These are phyloP conservation scores for Xylaria intraflava DNA, from an alignment of 495 filamentous ascomycete species.

Conservation along the genomic window DNA sequence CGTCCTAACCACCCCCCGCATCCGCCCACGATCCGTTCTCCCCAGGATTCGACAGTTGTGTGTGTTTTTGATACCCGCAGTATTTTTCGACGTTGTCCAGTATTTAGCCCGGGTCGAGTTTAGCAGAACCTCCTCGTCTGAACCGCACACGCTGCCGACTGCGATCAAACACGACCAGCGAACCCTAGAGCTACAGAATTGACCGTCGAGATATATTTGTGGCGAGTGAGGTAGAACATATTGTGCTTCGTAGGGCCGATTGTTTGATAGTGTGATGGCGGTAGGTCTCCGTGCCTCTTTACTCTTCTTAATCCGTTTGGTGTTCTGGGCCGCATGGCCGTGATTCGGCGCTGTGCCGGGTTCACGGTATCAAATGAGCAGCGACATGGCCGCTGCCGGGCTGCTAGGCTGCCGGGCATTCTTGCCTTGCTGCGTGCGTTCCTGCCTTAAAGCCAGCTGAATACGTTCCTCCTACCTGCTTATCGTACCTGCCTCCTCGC, in stretches of 20 bases:
- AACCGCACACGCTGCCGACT: slow-evolving; percentile 1
- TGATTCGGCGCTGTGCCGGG: background rate
- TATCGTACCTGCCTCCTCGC: background rate
- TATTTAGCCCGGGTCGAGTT: background rate
- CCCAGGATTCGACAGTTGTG: background rate
- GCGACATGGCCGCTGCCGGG: too few species aligned
- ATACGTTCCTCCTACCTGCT: too few species aligned
- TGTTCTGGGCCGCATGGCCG: background rate
- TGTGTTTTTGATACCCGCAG: background rate
- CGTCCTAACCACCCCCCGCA: background rate
- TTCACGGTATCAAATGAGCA: too few species aligned
- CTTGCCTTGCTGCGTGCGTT: too few species aligned
- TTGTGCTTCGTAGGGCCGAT: slow-evolving; percentile 5
- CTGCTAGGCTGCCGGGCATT: too few species aligned
- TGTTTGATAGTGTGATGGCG: slow-evolving; percentile 13
- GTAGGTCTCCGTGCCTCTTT: slow-evolving; percentile 2
- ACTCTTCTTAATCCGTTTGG: background rate
- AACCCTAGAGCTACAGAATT: background rate
- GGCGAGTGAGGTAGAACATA: slow-evolving; percentile 1
- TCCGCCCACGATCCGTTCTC: background rate
- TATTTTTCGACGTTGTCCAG: background rate
- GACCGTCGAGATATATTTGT: background rate
- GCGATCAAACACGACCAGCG: background rate
- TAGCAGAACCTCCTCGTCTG: background rate
- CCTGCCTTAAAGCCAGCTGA: too few species aligned